Conservation (phyloP, 2,329 filamentous ascomycete species). For the Juglanconis juglandina region DNA sequence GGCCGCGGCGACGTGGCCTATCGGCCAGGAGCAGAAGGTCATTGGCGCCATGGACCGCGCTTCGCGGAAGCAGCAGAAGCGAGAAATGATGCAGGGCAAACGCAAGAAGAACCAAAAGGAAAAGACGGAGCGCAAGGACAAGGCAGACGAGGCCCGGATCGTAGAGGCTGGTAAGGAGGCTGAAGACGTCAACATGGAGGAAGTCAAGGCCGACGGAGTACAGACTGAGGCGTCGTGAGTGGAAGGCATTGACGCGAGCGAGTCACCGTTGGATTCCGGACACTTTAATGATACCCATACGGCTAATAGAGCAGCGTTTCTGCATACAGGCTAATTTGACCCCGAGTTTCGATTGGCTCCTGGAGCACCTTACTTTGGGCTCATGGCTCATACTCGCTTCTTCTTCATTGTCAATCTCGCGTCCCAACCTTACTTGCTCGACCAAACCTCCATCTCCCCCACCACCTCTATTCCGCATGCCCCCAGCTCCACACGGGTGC, state of each 20-base stretch:
- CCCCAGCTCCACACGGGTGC: constrained; percentile 10
- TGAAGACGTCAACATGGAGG: constrained; percentile 6
- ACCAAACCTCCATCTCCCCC: no score
- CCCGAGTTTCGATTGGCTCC: background rate
- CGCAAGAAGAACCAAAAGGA: constrained; percentile 15
- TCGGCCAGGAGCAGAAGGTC: constrained; percentile 49
- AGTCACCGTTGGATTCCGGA: background rate
- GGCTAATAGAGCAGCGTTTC: background rate
- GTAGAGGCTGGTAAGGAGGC: background rate
- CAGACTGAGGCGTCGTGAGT: background rate
- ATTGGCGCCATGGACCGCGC: constrained; percentile 53
- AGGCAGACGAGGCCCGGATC: background rate
- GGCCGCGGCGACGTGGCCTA: constrained; percentile 62
- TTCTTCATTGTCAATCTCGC: no score
- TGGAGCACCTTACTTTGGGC: background rate
- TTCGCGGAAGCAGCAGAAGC: constrained; percentile 54
- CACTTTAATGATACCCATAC: constrained; percentile 14
- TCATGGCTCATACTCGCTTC: no score
- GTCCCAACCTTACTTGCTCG: no score
- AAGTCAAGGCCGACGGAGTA: constrained; percentile 3
- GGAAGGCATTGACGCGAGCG: background rate
- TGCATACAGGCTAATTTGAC: background rate
- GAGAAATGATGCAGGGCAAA: constrained; percentile 39
- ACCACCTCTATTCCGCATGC: background rate
- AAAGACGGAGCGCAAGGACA: constrained; percentile 1